These are phyloP conservation scores for Triticum urartu DNA, from an alignment of 176 grass and related monocot genomes.

Conservation along the genomic window DNA sequence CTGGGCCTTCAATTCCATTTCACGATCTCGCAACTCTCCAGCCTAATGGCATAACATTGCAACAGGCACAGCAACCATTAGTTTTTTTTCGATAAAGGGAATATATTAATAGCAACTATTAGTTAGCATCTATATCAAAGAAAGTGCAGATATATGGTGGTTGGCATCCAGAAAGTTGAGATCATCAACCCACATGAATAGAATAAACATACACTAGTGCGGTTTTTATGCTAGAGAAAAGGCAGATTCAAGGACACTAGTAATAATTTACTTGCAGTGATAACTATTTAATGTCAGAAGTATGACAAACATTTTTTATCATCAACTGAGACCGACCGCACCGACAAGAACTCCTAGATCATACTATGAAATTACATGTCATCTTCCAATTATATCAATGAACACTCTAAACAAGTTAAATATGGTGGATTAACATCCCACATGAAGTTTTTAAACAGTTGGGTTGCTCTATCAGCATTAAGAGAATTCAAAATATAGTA, in stretches of 20 bases:
- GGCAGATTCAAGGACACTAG: background rate
- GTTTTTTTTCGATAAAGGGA: background rate
- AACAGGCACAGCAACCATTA: constrained; percentile 2
- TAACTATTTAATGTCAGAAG: constrained; percentile 1
- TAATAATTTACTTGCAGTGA: background rate
- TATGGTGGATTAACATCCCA: background rate
- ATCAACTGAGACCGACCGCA: background rate
- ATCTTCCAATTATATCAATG: background rate
- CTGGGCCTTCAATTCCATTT: constrained; percentile 80
- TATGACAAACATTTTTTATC: background rate
- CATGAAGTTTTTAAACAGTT: background rate
- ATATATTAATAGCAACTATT: background rate
- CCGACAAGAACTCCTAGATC: constrained; percentile 16
- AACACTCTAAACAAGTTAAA: background rate
- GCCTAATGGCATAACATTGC: constrained; percentile 48
- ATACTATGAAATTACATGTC: constrained; percentile 16
- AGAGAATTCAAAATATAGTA: constrained; percentile 25
- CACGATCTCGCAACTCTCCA: constrained; percentile 71
- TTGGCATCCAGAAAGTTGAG: background rate
- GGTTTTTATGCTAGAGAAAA: background rate
- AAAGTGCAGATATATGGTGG: constrained; percentile 5
- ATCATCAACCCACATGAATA: constrained; percentile 9
- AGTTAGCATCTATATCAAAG: background rate
- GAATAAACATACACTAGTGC: constrained; percentile 17
- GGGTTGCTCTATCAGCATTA: constrained; percentile 14